Base-by-base conservation (phyloP, 306 rosid species). In the Erythrophleum fordii region DNA sequence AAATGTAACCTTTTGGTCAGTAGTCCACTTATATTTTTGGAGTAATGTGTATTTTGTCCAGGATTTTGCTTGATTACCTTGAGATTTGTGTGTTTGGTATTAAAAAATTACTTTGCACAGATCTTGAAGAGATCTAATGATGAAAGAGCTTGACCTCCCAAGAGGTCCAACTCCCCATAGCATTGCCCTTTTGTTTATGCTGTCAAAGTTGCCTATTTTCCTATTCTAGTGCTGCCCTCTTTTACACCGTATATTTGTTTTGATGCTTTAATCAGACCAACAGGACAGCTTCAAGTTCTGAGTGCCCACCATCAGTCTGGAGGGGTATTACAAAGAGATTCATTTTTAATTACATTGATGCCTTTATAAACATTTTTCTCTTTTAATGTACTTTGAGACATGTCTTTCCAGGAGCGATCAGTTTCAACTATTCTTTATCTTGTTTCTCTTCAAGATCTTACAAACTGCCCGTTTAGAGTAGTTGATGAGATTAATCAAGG, bases 401-500 rank as follows among this genome's bases (percentile, higher is more conserved):
- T 78, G 69, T 22, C 48, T 81, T 80, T 55, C 13, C 83, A 93
- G 97, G 99, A 95, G 85, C 91, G 97, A 18, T 95, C 99, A 0
- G 98, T 95, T 72, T 95, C 99, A 67, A 95, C 99, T 39, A 95
- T 95, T 76, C 96, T 95, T 60, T 95, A 93, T 88, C 99, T 91
- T 82, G 97, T 95, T 83, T 93, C 99, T 73, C 98, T 93, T 77
- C 99, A 93, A 90, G 98, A 93, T 82, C 96, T 95, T 76, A 93
- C 99, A 35, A 86, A 91, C 84, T 93, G 98, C 90, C 99, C 99
- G 41, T 95, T 95, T 81, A 90, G 99, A 84, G 99, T 95, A 46
- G 98, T 95, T 75, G 99, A 95, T 77, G 99, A 95, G 91, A 95
- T 95, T 82, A 93, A 95, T 83, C 99, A 95, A 88, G 99, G 98